Evolutionary conservation across 2,329 filamentous ascomycete species (phyloP).

Genomic region (Fusarium subtropicale): DNA sequence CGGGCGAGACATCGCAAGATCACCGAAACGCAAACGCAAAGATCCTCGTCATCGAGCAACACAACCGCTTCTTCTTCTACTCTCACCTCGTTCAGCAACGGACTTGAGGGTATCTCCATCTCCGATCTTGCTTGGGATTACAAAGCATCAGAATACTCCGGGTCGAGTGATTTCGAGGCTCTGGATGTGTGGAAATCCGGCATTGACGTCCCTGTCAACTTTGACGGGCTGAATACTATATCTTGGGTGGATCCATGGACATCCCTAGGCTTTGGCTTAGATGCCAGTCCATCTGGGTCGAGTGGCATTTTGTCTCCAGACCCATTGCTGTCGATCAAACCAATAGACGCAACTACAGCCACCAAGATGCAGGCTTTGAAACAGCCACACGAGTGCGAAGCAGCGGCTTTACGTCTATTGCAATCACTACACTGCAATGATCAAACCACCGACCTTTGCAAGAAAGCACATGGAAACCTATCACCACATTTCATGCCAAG

Average conservation of each 20-base stretch:
- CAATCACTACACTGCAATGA: slow-evolving; percentile 27
- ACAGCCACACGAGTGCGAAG: slow-evolving; percentile 22
- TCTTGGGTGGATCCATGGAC: slow-evolving; percentile 26
- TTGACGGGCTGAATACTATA: slow-evolving; percentile 17
- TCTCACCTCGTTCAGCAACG: neutral
- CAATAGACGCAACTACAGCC: fast-evolving
- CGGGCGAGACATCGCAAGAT: slow-evolving; percentile 23
- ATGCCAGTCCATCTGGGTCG: slow-evolving; percentile 5
- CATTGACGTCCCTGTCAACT: slow-evolving; percentile 20
- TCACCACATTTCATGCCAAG: slow-evolving; percentile 1
- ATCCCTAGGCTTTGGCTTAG: neutral
- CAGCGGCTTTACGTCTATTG: slow-evolving; percentile 8
- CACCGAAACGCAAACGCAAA: neutral
- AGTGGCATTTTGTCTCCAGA: slow-evolving; percentile 15
- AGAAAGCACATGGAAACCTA: neutral
- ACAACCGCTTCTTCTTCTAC: neutral
- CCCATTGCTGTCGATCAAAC: neutral
- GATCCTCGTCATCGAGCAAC: slow-evolving; percentile 9
- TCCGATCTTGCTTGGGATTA: slow-evolving; percentile 18
- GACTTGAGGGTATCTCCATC: neutral
- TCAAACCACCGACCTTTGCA: neutral
- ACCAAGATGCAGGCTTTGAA: neutral
- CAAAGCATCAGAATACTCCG: neutral
- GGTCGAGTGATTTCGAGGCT: neutral
- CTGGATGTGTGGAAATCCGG: slow-evolving; percentile 24